Evolutionary conservation across 169 alveolate species (phyloP), one percentile per base, ranked within the genome.

Genomic region (Babesia sp.): DNA sequence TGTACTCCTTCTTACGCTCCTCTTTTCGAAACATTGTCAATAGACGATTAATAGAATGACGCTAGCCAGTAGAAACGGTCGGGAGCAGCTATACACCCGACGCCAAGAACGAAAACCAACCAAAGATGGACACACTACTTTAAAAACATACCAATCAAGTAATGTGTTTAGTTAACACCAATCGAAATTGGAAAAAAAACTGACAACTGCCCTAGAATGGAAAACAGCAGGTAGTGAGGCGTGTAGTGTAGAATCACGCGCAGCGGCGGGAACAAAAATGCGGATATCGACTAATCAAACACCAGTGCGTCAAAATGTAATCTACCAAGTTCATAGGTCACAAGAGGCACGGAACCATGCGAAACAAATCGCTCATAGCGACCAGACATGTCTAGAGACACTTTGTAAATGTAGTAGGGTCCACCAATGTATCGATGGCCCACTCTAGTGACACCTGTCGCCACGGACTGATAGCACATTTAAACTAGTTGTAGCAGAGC

Each of bases 1-100:
- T 92, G 77, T 90, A 91, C 68, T 91, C 95, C 83, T 91, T 81
- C 73, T 60, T 81, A 22, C 84, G 84, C 71, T 81, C 89, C 60
- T 81, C 89, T 4, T 53, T 72, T 41, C 84, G 60, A 64, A 72
- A 81, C 89, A 81, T 81, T 26, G 39, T 42, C 9, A 54, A 46
- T 2, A 22, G 29, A 24, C 29, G 1, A 8, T 3, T 0, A 41
- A 42, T 5, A 39, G 18, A 41, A 12, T 20, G 71, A 42, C 71
- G 2, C 26, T 0, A 0, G 71, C 54, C 71, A 34, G 42, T 5
- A 28, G 29, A 48, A 24, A 39, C n/a, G 0, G 16, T 56, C 56
- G 26, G 8, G 56, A 39, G 41, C 57, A 28, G 39, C 7, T 54
- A 20, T 1, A 6, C 29, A 31, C 41, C 7, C 67, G n/a, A 39